phyloP scores from a whole-genome alignment of 345 rosid species.

The Murraya paniculata region DNA sequence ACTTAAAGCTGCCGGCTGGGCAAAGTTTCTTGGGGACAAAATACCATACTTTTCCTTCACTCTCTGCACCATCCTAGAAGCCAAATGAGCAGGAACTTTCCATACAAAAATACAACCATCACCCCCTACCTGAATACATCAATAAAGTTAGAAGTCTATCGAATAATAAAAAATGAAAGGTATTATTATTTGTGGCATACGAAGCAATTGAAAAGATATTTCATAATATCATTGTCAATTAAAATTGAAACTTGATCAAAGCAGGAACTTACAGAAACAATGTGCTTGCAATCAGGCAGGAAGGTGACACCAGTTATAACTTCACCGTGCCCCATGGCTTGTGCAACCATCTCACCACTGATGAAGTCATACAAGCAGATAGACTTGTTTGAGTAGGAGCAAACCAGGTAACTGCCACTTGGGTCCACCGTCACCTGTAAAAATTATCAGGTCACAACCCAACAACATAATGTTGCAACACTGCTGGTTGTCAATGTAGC shows the following conservation, averaged over 20 bases:
- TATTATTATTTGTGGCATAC: not conserved
- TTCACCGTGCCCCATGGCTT: conserved; percentile 79
- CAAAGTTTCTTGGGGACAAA: conserved; percentile 39
- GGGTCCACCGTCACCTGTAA: conserved; percentile 76
- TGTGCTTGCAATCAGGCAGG: conserved; percentile 82
- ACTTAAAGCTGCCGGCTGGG: conserved; percentile 34
- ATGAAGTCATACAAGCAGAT: conserved; percentile 61
- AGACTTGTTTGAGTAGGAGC: conserved; percentile 72
- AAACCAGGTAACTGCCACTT: conserved; percentile 65
- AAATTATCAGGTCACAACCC: conserved; percentile 17
- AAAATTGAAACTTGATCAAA: conserved; percentile 9
- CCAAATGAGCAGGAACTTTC: conserved; percentile 61
- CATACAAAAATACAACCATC: conserved; percentile 82
- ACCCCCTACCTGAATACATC: conserved; percentile 55
- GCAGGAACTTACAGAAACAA: conserved; percentile 66
- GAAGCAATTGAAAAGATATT: conserved; percentile 6
- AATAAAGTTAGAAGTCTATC: conserved; percentile 18
- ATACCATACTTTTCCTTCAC: conserved; percentile 40
- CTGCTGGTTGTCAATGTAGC: conserved; percentile 20
- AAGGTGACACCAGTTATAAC: conserved; percentile 72
- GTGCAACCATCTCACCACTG: conserved; percentile 64
- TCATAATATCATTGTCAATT: conserved; percentile 5
- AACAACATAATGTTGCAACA: conserved; percentile 14
- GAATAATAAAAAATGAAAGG: not conserved
- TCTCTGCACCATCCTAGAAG: conserved; percentile 49